Evolutionary conservation across 2,329 filamentous ascomycete species (phyloP).

Genomic region (Ploettnerulaceae sp.): DNA sequence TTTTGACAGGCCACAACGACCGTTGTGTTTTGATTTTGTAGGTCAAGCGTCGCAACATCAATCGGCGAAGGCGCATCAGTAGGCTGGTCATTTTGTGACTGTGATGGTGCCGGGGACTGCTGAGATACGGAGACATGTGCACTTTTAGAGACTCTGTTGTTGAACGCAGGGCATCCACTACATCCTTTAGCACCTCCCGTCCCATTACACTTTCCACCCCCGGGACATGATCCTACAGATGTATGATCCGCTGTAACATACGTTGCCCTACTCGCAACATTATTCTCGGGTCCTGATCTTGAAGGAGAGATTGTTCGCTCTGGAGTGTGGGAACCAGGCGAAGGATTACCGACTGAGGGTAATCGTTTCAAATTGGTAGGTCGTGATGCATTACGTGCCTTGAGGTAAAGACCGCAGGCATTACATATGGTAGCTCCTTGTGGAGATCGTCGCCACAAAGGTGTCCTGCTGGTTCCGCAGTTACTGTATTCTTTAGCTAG

Average conservation of each 20-base stretch:
- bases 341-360: constrained; percentile 44
- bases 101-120: constrained; percentile 22
- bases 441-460: constrained; percentile 89
- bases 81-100: constrained; percentile 27
- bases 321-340: constrained; percentile 24
- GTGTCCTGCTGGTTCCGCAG: constrained; percentile 89
- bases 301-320: constrained; percentile 29
- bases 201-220: constrained; percentile 91
- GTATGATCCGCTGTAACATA: constrained; percentile 75
- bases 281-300: constrained; percentile 33
- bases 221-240: constrained; percentile 83
- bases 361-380: constrained; percentile 87
- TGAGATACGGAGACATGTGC: constrained; percentile 59
- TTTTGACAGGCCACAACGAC: constrained; percentile 93
- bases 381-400: constrained; percentile 85
- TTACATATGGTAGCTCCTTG: constrained; percentile 96
- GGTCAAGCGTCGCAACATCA: constrained; percentile 45
- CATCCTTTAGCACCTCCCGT: constrained; percentile 94
- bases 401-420: constrained; percentile 90
- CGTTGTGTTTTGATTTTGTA: constrained; percentile 43
- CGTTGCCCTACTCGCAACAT: constrained; percentile 49
- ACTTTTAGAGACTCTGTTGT: constrained; percentile 90
- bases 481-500: constrained; percentile 57
- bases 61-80: constrained; percentile 39
- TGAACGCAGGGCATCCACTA: constrained; percentile 93